Evolutionary conservation across 768 basidiomycete genomes (phyloP).

Genomic region (Trametes elegans): DNA sequence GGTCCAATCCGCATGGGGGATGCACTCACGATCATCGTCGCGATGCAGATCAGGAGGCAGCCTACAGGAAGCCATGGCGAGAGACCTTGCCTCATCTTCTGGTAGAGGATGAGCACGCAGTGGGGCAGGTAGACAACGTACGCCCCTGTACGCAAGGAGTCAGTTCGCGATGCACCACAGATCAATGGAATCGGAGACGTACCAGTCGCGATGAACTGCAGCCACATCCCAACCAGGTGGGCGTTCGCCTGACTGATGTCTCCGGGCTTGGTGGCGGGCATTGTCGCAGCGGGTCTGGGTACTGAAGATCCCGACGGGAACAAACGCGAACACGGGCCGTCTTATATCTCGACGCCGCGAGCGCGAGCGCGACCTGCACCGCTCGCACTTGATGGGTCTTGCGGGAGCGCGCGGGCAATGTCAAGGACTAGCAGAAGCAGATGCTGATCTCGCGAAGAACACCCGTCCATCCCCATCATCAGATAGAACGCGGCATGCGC

Average conservation of each 20-base stretch:
- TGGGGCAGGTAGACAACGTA: slow-evolving; percentile 6
- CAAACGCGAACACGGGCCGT: background rate
- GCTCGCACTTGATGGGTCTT: background rate
- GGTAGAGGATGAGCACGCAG: background rate
- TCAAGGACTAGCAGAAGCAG: background rate
- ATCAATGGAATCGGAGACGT: background rate
- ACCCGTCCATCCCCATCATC: background rate
- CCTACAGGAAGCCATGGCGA: background rate
- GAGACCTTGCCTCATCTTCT: background rate
- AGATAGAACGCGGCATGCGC: background rate
- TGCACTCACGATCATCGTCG: background rate
- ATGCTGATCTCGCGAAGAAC: background rate
- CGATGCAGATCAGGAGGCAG: background rate
- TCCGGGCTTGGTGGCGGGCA: slow-evolving; percentile 1
- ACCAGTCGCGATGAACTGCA: background rate
- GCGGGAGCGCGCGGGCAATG: background rate
- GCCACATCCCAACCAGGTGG: background rate
- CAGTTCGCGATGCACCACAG: background rate
- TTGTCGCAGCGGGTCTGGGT: background rate
- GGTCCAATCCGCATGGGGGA: background rate
- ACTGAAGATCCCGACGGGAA: background rate
- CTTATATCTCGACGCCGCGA: background rate
- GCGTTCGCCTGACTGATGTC: slow-evolving; percentile 1
- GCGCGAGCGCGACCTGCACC: background rate
- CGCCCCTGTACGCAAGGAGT: background rate